Conservation (phyloP, 306 rosid genomes). For the Glycyrrhiza uralensis region DNA sequence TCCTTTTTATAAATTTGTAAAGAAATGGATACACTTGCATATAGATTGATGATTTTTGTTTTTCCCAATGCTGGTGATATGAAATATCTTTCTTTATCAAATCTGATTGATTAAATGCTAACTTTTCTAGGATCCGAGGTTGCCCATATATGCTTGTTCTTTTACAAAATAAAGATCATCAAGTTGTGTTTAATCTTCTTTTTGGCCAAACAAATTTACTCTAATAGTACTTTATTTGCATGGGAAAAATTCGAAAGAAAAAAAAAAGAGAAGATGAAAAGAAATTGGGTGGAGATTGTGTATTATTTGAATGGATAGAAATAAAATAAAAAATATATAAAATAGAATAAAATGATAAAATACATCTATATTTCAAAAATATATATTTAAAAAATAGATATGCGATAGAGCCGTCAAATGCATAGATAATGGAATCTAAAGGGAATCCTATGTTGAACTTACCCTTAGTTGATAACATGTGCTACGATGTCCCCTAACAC, state of each 20-base stretch:
- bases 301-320: too few species aligned
- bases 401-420: not conserved
- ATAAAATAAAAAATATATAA: too few species aligned
- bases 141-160: slow-evolving; percentile 36
- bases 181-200: slow-evolving; percentile 18
- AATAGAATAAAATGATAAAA: too few species aligned
- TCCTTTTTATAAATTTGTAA: too few species aligned
- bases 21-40: not conserved
- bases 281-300: too few species aligned
- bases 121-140: slow-evolving; percentile 66
- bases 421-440: slow-evolving; percentile 15
- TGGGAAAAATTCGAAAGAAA: not conserved
- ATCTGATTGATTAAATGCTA: slow-evolving; percentile 8
- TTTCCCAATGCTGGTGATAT: slow-evolving; percentile 29
- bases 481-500: not conserved
- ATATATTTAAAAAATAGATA: too few species aligned
- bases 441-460: slow-evolving; percentile 18
- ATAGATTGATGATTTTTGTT: slow-evolving; percentile 26
- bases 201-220: slow-evolving; percentile 35
- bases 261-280: too few species aligned
- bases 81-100: slow-evolving; percentile 17
- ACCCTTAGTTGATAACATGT: not conserved
- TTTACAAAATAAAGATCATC: slow-evolving; percentile 3
- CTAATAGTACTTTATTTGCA: not conserved
- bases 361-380: too few species aligned